Percentiles rank a stretch among this genome's conserved stretches.
Evolutionary conservation across 2,329 filamentous ascomycete genomes (phyloP).

Genomic region (Ceratocystis colombiana): DNA sequence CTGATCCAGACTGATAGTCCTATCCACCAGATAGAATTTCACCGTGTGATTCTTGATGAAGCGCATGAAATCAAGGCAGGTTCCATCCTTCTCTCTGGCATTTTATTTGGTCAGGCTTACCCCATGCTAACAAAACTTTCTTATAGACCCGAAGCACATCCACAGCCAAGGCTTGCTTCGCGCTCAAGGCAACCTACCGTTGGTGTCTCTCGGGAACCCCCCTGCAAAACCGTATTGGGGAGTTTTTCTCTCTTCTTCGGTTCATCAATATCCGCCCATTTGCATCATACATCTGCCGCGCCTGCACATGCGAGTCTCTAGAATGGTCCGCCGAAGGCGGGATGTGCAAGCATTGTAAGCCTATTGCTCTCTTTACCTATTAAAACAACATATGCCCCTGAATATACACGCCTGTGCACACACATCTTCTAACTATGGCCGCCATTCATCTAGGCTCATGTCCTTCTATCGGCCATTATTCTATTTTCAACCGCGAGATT

Average conservation of each 20-base stretch:
- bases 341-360: conserved; percentile 54
- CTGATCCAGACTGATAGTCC: conserved; percentile 38
- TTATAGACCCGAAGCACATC: conserved; percentile 65
- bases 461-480: conserved; percentile 38
- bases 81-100: background rate
- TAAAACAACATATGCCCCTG: too few species aligned
- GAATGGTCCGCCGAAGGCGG: conserved; percentile 73
- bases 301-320: conserved; percentile 66
- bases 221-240: conserved; percentile 91
- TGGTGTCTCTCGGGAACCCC: conserved; percentile 96
- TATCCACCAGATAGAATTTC: conserved; percentile 78
- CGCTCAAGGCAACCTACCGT: conserved; percentile 74
- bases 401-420: background rate
- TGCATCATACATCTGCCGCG: conserved; percentile 86
- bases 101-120: background rate
- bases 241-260: conserved; percentile 88
- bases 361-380: conserved; percentile 36
- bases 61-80: conserved; percentile 80
- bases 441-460: conserved; percentile 29
- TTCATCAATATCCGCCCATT: conserved; percentile 86
- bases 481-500: conserved; percentile 85
- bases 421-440: background rate
- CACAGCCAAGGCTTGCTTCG: conserved; percentile 91
- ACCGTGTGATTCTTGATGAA: conserved; percentile 88
- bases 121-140: background rate